These are phyloP conservation scores for Trichoderma lentiforme DNA, from an alignment of 2,329 filamentous ascomycete species.

Conservation along the genomic window DNA sequence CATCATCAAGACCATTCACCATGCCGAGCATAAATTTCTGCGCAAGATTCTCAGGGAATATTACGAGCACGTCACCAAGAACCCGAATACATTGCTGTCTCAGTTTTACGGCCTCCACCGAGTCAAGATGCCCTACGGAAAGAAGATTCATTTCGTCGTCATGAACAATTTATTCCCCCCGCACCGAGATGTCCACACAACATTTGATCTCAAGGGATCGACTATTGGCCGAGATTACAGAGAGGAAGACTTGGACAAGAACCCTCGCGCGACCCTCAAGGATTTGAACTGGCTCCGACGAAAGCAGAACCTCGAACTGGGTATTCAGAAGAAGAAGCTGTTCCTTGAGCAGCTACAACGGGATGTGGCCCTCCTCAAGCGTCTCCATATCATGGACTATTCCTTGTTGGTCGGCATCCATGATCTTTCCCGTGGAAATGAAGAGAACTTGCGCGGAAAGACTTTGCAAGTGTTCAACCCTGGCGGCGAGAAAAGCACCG, in stretches of 20 bases:
- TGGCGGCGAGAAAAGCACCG: conserved; percentile 59
- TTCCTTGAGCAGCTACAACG: conserved; percentile 86
- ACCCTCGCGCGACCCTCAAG: conserved; percentile 90
- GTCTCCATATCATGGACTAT: conserved; percentile 97
- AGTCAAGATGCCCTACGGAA: conserved; percentile 96
- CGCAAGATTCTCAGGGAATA: conserved; percentile 85
- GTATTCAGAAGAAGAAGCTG: conserved; percentile 78
- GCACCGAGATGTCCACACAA: conserved; percentile 94
- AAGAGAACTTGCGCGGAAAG: conserved; percentile 87
- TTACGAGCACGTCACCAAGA: conserved; percentile 85
- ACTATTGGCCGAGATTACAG: conserved; percentile 88
- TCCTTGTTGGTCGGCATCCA: conserved; percentile 93
- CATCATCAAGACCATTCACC: conserved; percentile 99
- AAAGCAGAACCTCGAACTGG: conserved; percentile 81
- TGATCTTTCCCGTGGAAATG: conserved; percentile 84
- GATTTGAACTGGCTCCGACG: conserved; percentile 94
- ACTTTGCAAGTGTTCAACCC: conserved; percentile 93
- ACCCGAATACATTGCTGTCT: conserved; percentile 93
- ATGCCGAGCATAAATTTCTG: conserved; percentile 85
- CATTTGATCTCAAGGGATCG: conserved; percentile 94
- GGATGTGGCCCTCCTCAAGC: conserved; percentile 83
- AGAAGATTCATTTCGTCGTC: conserved; percentile 98
- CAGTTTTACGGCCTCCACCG: conserved; percentile 97
- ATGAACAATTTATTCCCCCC: conserved; percentile 99
- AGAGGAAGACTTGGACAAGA: conserved; percentile 82